These are phyloP conservation scores for Zygosaccharomyces sapae DNA, from an alignment of 1,139 yeast genomes.

Conservation along the genomic window DNA sequence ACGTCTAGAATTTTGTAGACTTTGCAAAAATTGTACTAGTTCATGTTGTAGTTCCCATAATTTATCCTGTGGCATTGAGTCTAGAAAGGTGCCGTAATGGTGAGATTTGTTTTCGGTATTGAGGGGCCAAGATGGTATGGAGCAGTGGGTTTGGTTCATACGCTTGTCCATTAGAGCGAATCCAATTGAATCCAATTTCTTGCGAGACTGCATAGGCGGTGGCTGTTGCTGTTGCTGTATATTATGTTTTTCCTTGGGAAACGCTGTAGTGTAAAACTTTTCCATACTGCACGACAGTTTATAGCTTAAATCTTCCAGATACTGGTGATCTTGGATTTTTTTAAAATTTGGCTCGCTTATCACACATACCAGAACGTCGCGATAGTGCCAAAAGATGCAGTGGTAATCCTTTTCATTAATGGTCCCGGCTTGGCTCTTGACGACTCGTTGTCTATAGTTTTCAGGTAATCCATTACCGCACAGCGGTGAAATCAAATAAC, in stretches of 20 bases:
- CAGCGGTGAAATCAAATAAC: conserved; percentile 33
- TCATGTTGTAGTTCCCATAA: conserved; percentile 28
- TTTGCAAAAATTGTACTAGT: conserved; percentile 17
- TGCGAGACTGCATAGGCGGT: not conserved
- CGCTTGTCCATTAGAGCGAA: conserved; percentile 7
- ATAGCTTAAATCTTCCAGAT: conserved; percentile 26
- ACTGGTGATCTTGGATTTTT: conserved; percentile 30
- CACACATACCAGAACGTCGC: conserved; percentile 26
- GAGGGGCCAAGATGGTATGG: conserved; percentile 5
- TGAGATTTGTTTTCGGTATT: conserved; percentile 3
- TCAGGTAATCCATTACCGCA: conserved; percentile 24
- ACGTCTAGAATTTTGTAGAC: conserved; percentile 19
- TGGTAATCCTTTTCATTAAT: conserved; percentile 18
- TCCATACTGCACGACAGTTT: conserved; percentile 25
- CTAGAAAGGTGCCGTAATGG: conserved; percentile 23
- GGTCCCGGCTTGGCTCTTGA: conserved; percentile 22
- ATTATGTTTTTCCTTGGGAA: not conserved
- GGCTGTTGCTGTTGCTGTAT: conserved; percentile 5
- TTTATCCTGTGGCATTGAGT: conserved; percentile 21
- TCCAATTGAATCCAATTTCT: conserved; percentile 9
- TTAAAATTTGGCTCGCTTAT: conserved; percentile 27
- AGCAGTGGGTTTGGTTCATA: conserved; percentile 1
- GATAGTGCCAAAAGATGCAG: conserved; percentile 33
- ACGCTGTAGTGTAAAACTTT: conserved; percentile 19
- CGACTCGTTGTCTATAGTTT: conserved; percentile 24